Conservation (phyloP, 2,329 filamentous ascomycete species). For the Dactylonectria macrodidyma region DNA sequence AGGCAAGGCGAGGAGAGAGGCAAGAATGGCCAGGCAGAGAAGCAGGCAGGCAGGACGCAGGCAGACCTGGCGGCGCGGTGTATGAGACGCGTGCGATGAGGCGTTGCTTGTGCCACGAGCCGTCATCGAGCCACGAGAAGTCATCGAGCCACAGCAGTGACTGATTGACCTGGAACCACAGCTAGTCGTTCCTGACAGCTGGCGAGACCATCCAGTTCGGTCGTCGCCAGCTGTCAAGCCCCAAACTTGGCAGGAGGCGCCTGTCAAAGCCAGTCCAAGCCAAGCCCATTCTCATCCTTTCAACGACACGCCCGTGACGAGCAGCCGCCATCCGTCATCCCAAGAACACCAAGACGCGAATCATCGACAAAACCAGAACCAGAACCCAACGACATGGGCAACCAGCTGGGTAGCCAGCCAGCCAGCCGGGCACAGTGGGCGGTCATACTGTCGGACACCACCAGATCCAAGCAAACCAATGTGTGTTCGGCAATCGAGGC, state of each 20-base stretch:
- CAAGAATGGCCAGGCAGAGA: background rate
- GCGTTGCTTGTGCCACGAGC: slow-evolving; percentile 12
- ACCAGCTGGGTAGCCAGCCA: slow-evolving; percentile 2
- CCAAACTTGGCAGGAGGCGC: slow-evolving; percentile 8
- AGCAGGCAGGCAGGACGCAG: slow-evolving; percentile 9
- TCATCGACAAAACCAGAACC: slow-evolving; percentile 27
- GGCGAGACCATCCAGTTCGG: slow-evolving; percentile 14
- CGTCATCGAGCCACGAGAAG: too few species aligned
- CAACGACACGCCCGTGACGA: slow-evolving; percentile 28
- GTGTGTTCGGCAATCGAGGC: slow-evolving; percentile 6
- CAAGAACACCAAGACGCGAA: slow-evolving; percentile 34
- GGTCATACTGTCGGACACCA: background rate
- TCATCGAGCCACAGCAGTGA: slow-evolving; percentile 1
- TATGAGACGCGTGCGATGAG: slow-evolving; percentile 27
- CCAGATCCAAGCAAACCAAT: background rate
- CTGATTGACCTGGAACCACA: too few species aligned
- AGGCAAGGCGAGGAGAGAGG: background rate
- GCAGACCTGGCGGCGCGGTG: slow-evolving; percentile 8
- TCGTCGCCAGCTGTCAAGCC: slow-evolving; percentile 26
- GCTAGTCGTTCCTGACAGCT: slow-evolving; percentile 5
- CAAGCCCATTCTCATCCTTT: slow-evolving; percentile 15
- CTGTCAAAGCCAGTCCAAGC: background rate
- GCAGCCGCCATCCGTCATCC: slow-evolving; percentile 33
- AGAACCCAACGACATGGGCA: slow-evolving; percentile 1
- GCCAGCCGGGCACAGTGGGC: background rate